phyloP scores from a whole-genome alignment of 352 stramenopile species.

The Nothophytophthora sp. region DNA sequence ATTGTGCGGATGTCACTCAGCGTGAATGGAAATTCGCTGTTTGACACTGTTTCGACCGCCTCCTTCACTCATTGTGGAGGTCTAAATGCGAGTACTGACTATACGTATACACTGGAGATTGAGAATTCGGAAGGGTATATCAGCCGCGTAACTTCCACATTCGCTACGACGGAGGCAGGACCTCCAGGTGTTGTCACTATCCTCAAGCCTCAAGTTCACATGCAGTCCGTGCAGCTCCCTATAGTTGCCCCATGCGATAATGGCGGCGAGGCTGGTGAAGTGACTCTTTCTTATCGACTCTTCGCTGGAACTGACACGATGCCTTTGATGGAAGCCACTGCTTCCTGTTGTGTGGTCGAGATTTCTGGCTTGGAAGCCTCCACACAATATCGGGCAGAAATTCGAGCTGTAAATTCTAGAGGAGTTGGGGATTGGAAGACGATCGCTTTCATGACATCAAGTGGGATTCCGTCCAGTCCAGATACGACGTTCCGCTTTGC shows the following conservation, averaged over 20 bases:
- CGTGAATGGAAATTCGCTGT: conserved; percentile 23
- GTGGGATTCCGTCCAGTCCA: conserved; percentile 23
- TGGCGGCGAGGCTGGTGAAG: conserved; percentile 12
- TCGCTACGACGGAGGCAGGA: conserved; percentile 19
- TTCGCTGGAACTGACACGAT: conserved; percentile 7
- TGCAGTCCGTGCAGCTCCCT: conserved; percentile 13
- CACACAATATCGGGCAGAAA: conserved; percentile 23
- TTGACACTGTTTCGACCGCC: conserved; percentile 17
- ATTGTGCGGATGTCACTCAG: conserved; percentile 40
- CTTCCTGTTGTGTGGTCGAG: conserved; percentile 1
- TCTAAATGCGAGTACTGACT: conserved; percentile 19
- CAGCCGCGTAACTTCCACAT: conserved; percentile 18
- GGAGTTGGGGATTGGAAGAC: conserved; percentile 30
- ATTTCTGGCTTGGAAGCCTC: conserved; percentile 19
- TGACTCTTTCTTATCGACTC: conserved; percentile 7
- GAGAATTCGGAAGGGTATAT: conserved; percentile 41
- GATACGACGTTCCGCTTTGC: conserved; percentile 22
- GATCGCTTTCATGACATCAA: conserved; percentile 27
- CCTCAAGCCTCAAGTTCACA: neutral
- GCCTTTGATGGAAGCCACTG: conserved; percentile 17
- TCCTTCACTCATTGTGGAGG: conserved; percentile 39
- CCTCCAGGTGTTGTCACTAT: conserved; percentile 16
- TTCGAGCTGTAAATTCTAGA: conserved; percentile 14
- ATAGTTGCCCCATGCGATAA: conserved; percentile 33
- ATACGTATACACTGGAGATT: conserved; percentile 47